Percentiles rank a stretch among this genome's conserved stretches.
phyloP scores from a whole-genome alignment of 768 basidiomycete genomes.

The Lactifluus hygrophoroides region DNA sequence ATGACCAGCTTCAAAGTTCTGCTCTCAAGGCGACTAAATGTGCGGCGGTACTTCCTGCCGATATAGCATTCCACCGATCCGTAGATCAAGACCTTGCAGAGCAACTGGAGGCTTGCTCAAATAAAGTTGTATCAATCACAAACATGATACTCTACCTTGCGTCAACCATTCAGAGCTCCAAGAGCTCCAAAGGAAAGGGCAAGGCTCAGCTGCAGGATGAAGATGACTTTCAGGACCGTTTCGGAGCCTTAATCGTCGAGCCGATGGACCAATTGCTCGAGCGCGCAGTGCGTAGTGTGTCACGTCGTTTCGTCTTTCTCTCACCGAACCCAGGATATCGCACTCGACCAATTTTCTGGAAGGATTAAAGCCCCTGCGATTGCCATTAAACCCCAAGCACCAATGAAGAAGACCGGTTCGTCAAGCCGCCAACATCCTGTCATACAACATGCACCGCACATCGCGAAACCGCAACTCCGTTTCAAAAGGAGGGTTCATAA shows the following conservation, averaged over 20 bases:
- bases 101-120: constrained; percentile 62
- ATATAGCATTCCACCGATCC: constrained; percentile 85
- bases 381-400: constrained; percentile 37
- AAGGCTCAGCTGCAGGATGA: constrained; percentile 50
- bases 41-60: constrained; percentile 55
- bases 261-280: constrained; percentile 80
- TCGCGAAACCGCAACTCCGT: constrained; percentile 73
- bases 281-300: constrained; percentile 49
- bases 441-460: constrained; percentile 63
- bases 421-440: constrained; percentile 47
- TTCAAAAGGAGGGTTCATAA: constrained; percentile 62
- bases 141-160: constrained; percentile 53
- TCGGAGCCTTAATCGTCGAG: constrained; percentile 71
- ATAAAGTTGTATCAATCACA: constrained; percentile 54
- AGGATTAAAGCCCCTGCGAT: constrained; percentile 60
- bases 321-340: constrained; percentile 57
- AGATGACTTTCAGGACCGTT: constrained; percentile 81
- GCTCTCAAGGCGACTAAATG: constrained; percentile 57
- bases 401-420: constrained; percentile 28
- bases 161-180: constrained; percentile 33
- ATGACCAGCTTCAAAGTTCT: constrained; percentile 47
- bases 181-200: constrained; percentile 37
- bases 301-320: neutral
- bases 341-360: constrained; percentile 72
- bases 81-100: constrained; percentile 63